Evolutionary conservation across 2,329 filamentous ascomycete genomes (phyloP), one percentile per base, ranked within the genome.

Genomic region (Colletotrichum cereale): DNA sequence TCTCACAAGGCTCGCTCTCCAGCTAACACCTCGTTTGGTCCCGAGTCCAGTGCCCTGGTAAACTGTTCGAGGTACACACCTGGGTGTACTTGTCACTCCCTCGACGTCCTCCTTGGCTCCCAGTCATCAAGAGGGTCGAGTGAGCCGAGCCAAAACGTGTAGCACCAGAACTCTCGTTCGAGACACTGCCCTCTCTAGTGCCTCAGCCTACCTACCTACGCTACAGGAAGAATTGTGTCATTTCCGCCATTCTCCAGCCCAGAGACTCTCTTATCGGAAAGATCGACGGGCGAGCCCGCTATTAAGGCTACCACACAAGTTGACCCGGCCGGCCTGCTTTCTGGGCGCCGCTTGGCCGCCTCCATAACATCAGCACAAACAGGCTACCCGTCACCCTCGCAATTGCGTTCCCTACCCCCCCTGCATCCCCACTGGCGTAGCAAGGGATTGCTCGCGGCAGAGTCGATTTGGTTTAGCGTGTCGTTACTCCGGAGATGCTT

Each of bases 281-380:
- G 70, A 72, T 72, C 70, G 66, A 71, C 66, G 36, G 48, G 47
- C 36, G 26, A 72, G 70, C 50, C 70, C 61, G 56, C 70, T 62
- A 31, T 57, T 64, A 66, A 71, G 66, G 61, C 66, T 71, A 70
- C 61, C 70, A 36, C 61, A 26, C 48, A 56, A 57, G 56, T 62
- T 72, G 58, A 61, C 61, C 48, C 50, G 42, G 24, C 48, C 50
- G 42, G 24, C 44, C 70, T 66, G n/a, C 36, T 62, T 50, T 44
- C 53, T 68, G 31, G 47, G 38, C 68, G 42, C 48, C 26, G 50
- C 66, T 66, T 71, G 66, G 56, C 70, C 52, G 60, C 61, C 52
- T 65, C 48, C 61, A 66, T 69, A 60, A 29, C 66, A 48, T 57
- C 52, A 48, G 24, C 36, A 52, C 67, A n/a, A n/a, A n/a, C n/a